Base-by-base conservation (phyloP, 2,329 filamentous ascomycete genomes). In the Phoma sp. region DNA sequence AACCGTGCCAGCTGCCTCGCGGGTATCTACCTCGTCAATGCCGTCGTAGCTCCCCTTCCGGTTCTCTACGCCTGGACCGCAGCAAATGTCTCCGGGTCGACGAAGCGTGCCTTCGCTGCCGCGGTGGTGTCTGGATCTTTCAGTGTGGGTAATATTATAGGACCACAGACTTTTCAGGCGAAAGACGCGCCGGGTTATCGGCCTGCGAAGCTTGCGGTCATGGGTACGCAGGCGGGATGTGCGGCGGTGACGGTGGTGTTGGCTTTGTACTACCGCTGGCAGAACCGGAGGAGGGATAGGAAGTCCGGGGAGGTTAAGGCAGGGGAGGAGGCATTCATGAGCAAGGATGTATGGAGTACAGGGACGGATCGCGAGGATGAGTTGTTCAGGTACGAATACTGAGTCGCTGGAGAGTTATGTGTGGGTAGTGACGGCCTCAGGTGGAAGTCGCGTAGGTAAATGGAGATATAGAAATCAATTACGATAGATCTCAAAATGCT, bases 161-260 rank as follows among this genome's bases (percentile, higher is more conserved):
- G 81, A 68, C 70, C 62, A 56, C 67, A 62, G 49, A 61, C 57
- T 11, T 64, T 60, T 14, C 54, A 47, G 39, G 58, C 49, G 7
- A 52, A 49, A 1, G 60, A 65, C 27, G 59, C 56, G 8, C 62
- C 62, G 11, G 36, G 43, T 2, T 67, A 65, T 38, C 47, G 76
- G 2, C 75, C 76, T 2, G 78, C 78, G 1, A 80, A 79, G 58
- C 71, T 78, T 27, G 71, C 74, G 4, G 75, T 79, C 40, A 66
- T 77, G 45, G 70, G 51, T 1, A 57, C 58, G 4, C 49, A 72
- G 6, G 69, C 66, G 1, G 74, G 68, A 22, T 65, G 69, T 24
- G 67, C 65, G 1, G 62, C 52, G 27, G 42, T 57, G 4, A 61
- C 58, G 4, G 48, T 53, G 8, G n/a, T 44, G 7, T 41, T 63